Evolutionary conservation across 495 filamentous ascomycete species (phyloP), one percentile per base, ranked within the genome.

Genomic region (Cetradonia linearis): DNA sequence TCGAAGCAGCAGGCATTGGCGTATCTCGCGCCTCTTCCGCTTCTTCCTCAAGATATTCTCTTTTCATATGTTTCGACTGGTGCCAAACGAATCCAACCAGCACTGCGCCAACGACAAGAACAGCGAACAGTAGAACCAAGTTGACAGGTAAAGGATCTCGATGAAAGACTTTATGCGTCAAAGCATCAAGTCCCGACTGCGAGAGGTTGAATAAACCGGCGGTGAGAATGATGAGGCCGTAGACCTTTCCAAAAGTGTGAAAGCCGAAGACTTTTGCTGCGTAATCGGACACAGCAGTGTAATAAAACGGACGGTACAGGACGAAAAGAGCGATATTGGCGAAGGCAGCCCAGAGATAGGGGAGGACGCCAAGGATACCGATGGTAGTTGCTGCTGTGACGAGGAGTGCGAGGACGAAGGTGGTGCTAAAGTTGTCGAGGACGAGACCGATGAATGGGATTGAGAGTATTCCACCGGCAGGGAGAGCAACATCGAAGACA

Each of bases 181-280:
- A 63, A 58, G 83, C 83, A 70, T 96, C 93, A 31, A 97, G 74
- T 0, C 79, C 90, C 11, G 84, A 83, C 75, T 97, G 92, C 20
- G 78, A 81, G 65, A 98, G 92, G 70, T 95, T 96, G 54, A 91
- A 78, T 13, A 98, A 66, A 7, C 93, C 93, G 2, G 91, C 84
- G 4, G 93, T 69, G 68, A 89, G 96, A 61, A 96, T 96, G 58
- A 96, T 85, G 9, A 91, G 78, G n/a, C 93, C 93, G 69, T 97
- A 96, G 30, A 98, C 89, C 59, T 87, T 96, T 30, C 92, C 92
- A 64, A 96, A 97, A 0, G 91, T 96, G 62, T 82, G 83, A 73
- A 95, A 96, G 9, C 93, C 92, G 70, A 98, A 98, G 36, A 98
- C 92, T 72, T 96, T 96, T 34, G 90, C 91, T 47, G 83, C 76